Evolutionary conservation across 2,329 filamentous ascomycete species (phyloP), one percentile per base, ranked within the genome.

Genomic region (Hymenoscyphus fraxineus): DNA sequence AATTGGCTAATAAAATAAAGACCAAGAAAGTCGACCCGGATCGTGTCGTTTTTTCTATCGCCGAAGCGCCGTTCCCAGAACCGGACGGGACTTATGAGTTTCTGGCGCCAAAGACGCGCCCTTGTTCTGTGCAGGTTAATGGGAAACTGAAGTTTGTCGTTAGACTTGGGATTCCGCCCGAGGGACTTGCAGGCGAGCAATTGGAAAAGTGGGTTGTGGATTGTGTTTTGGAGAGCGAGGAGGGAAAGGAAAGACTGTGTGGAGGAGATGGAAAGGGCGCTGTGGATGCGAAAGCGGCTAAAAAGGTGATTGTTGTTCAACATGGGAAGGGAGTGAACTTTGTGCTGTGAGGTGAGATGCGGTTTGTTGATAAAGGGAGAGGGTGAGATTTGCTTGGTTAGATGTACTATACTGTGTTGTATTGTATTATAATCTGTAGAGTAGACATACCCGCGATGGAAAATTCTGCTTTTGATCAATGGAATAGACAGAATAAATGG

Each of bases 241-340:
- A 88, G 65, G 90, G 88, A 3, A 80, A 78, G 64, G 74, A 80
- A 65, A 79, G 76, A 7, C 78, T 81, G 58, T 5, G 47, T 15
- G 47, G 47, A 12, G 81, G 77, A 67, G 69, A 61, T 35, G 51
- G 76, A 78, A 54, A 54, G 47, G 47, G 47, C 7, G 19, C 3
- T 54, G 47, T 75, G 6, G 76, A 83, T 65, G 75, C 85, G 13
- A 77, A 78, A 35, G 79, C 79, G 67, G 83, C 86, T n/a, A 85
- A 84, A 73, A 85, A 86, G 67, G 82, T 88, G 1, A 84, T 93
- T 71, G 82, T 92, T 13, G 87, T 91, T 13, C 81, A 81, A 64
- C 83, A 82, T 1, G 90, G 90, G 13, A 87, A 82, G 75, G 80
- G 91, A 59, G 83, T 94, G 35, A 96, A 93, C 77, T 89, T 93